A percentile compares a stretch with the other conserved stretches of the same genome.
Conservation (phyloP, 768 basidiomycete genomes). For the Russula abietina region DNA sequence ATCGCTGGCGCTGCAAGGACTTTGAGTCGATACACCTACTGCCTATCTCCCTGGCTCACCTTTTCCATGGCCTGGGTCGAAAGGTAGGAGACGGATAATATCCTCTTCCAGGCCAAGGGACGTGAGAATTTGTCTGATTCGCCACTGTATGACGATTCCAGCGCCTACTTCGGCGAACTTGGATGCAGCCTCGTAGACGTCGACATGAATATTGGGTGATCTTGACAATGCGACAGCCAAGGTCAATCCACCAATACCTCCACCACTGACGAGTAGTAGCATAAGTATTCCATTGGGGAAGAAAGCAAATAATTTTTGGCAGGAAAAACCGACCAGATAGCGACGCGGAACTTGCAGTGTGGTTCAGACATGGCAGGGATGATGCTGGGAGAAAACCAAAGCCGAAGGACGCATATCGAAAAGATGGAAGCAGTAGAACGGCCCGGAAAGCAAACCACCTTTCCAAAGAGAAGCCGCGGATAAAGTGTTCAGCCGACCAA, state of each 20-base stretch:
- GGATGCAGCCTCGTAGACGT: conserved; percentile 33
- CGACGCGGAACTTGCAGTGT: conserved; percentile 2
- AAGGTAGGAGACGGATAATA: conserved; percentile 25
- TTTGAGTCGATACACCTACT: background rate
- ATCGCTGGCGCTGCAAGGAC: conserved; percentile 43
- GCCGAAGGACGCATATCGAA: too few species aligned
- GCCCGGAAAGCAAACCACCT: too few species aligned
- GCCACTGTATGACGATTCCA: conserved; percentile 35
- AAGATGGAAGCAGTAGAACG: too few species aligned
- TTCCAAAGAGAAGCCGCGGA: too few species aligned
- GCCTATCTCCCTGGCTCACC: background rate
- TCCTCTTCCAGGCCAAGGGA: conserved; percentile 29
- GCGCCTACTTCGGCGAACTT: conserved; percentile 32
- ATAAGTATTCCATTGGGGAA: background rate
- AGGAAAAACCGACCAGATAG: conserved; percentile 42
- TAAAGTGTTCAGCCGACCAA: too few species aligned
- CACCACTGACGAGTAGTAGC: conserved; percentile 19
- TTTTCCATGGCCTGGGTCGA: conserved; percentile 25
- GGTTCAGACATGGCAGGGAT: conserved; percentile 1
- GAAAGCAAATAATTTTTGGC: conserved; percentile 15
- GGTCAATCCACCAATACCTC: conserved; percentile 31
- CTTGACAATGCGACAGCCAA: conserved; percentile 30
- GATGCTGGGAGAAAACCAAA: background rate
- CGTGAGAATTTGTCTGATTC: conserved; percentile 30
- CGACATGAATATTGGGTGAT: conserved; percentile 29